phyloP scores from a whole-genome alignment of 768 basidiomycete species.

The Mrakia blollopis region DNA sequence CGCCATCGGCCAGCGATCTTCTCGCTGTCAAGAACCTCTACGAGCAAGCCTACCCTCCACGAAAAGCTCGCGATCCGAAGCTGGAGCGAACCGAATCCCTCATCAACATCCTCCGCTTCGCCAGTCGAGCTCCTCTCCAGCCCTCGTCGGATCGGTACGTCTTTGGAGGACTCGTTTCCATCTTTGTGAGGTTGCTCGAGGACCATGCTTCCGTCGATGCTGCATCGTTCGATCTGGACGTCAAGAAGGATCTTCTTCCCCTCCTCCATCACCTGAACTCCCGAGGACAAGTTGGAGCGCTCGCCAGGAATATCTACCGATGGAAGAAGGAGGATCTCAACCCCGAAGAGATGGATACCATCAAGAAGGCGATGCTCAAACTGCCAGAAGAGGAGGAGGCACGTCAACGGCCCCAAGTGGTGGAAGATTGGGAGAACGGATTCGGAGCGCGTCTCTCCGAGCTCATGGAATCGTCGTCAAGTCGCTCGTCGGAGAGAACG shows the following conservation, averaged over 20 bases:
- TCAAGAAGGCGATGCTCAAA: not conserved
- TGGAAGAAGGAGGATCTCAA: not conserved
- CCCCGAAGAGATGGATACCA: not conserved
- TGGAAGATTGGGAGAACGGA: not conserved
- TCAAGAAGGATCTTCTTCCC: not conserved
- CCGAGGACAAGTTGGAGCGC: not conserved
- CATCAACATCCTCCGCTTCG: not conserved
- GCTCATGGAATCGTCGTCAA: not conserved
- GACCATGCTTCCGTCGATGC: not conserved
- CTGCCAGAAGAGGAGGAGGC: not conserved
- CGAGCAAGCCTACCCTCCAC: not conserved
- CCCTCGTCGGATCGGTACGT: not conserved
- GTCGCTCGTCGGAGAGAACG: too few species aligned
- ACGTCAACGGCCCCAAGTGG: not conserved
- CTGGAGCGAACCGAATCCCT: not conserved
- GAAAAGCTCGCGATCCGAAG: not conserved
- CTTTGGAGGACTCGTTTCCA: not conserved
- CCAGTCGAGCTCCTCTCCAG: not conserved
- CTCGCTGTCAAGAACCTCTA: too few species aligned
- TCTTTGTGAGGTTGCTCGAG: not conserved
- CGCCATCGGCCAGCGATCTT: not conserved
- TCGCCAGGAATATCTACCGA: not conserved
- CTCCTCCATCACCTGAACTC: not conserved
- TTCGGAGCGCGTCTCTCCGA: not conserved
- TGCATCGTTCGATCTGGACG: not conserved